Conservation (phyloP, 768 basidiomycete genomes). For the Rossbeevera mucosa region DNA sequence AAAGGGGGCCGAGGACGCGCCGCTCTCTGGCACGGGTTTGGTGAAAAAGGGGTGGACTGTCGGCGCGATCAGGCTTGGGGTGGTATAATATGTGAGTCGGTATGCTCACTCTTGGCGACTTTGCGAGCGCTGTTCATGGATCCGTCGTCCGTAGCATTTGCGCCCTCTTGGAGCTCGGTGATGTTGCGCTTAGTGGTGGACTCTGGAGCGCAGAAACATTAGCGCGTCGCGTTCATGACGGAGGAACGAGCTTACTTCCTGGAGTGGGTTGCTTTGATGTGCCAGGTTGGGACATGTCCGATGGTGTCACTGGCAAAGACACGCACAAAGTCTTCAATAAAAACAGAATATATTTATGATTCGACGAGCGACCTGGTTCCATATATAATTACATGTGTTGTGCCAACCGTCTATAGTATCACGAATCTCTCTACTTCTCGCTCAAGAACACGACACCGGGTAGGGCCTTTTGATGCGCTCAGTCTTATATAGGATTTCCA, state of each 20-base stretch:
- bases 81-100: no score
- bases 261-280: conserved; percentile 1
- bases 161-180: conserved; percentile 10
- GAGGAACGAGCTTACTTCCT: conserved; percentile 12
- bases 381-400: conserved; percentile 12
- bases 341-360: conserved; percentile 22
- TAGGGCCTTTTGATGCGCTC: conserved; percentile 53
- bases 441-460: conserved; percentile 92
- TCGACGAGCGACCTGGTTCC: background rate
- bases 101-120: conserved; percentile 25
- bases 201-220: conserved; percentile 3
- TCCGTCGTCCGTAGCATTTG: conserved; percentile 11
- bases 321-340: conserved; percentile 6
- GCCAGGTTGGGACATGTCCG: conserved; percentile 13
- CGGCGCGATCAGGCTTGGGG: background rate
- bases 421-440: conserved; percentile 47
- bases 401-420: conserved; percentile 9
- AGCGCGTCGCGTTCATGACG: background rate
- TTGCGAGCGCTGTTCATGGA: conserved; percentile 18
- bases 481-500: conserved; percentile 10
- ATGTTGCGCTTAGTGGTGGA: conserved; percentile 16
- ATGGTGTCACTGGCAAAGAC: background rate
- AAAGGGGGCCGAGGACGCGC: conserved; percentile 12
- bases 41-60: conserved; percentile 42
- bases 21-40: conserved; percentile 15